Evolutionary conservation across 192 early-diverging fungal species (phyloP).

Genomic region (Lobosporangium transversale): DNA sequence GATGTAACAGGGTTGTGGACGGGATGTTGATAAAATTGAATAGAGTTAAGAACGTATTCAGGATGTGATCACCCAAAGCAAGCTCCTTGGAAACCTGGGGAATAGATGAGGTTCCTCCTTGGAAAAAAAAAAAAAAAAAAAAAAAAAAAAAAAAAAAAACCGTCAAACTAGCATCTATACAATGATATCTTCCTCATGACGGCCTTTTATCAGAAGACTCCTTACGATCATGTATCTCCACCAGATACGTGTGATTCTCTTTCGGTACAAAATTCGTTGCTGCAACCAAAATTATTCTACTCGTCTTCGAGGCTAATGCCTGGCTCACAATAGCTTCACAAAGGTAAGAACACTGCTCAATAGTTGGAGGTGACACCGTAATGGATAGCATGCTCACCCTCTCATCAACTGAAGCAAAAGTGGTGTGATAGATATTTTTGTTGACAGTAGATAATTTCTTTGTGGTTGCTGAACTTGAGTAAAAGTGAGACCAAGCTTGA

Average conservation of each 20-base stretch:
- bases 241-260: conserved; percentile 2
- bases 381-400: conserved; percentile 6
- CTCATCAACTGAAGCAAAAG: not conserved
- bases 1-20: conserved; percentile 25
- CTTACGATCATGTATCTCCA: conserved; percentile 25
- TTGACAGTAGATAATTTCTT: conserved; percentile 1
- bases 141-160: not conserved
- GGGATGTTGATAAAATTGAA: conserved; percentile 28
- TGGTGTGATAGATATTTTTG: conserved; percentile 5
- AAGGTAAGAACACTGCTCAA: conserved; percentile 27
- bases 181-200: not conserved
- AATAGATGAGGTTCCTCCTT: not conserved
- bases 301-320: conserved; percentile 20
- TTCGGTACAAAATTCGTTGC: conserved; percentile 27
- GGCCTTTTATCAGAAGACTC: not conserved
- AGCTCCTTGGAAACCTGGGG: conserved; percentile 15
- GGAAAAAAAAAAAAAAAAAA: not conserved
- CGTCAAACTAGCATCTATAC: not conserved
- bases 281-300: conserved; percentile 24
- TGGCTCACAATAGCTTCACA: conserved; percentile 42
- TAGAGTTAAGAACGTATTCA: conserved; percentile 26
- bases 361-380: conserved; percentile 19
- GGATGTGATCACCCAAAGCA: conserved; percentile 33
- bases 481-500: conserved; percentile 30
- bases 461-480: conserved; percentile 2